phyloP scores from a whole-genome alignment of 352 stramenopile genomes.

The Phytophthora meadii region DNA sequence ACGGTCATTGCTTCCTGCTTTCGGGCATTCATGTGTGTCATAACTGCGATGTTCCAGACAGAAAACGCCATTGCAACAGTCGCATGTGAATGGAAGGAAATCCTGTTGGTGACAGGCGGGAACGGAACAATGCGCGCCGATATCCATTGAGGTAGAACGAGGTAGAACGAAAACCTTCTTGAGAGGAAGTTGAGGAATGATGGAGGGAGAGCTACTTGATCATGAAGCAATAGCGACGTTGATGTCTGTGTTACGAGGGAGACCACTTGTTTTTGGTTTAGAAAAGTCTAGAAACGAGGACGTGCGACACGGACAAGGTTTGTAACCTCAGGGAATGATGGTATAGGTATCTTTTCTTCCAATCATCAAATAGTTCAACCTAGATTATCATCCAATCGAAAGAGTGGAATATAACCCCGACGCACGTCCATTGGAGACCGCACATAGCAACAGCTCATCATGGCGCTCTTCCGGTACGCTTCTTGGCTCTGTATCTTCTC shows the following conservation, averaged over 20 bases:
- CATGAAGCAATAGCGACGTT: not conserved
- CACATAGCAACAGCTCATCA: conserved; percentile 32
- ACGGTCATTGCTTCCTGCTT: conserved; percentile 65
- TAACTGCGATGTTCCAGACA: conserved; percentile 89
- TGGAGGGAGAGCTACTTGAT: conserved; percentile 10
- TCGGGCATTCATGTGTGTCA: conserved; percentile 72
- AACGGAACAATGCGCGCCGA: conserved; percentile 75
- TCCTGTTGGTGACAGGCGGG: conserved; percentile 77
- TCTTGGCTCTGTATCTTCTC: not conserved
- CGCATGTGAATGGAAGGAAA: conserved; percentile 88
- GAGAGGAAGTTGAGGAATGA: conserved; percentile 21
- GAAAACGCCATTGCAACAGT: conserved; percentile 83
- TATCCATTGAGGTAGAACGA: conserved; percentile 45
- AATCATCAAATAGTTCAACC: not conserved
- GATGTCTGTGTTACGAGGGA: conserved; percentile 1
- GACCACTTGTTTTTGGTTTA: conserved; percentile 6
- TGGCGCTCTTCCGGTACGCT: conserved; percentile 55
- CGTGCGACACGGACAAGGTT: not conserved
- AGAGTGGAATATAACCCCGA: not conserved
- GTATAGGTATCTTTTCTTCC: conserved; percentile 12
- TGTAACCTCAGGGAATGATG: conserved; percentile 19
- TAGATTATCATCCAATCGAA: conserved; percentile 34
- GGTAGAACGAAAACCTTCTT: not conserved
- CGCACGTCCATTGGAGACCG: conserved; percentile 39
- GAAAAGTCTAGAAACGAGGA: conserved; percentile 21